Base-by-base conservation (phyloP, 805 yeast species). In the Suhomyces sp. region DNA sequence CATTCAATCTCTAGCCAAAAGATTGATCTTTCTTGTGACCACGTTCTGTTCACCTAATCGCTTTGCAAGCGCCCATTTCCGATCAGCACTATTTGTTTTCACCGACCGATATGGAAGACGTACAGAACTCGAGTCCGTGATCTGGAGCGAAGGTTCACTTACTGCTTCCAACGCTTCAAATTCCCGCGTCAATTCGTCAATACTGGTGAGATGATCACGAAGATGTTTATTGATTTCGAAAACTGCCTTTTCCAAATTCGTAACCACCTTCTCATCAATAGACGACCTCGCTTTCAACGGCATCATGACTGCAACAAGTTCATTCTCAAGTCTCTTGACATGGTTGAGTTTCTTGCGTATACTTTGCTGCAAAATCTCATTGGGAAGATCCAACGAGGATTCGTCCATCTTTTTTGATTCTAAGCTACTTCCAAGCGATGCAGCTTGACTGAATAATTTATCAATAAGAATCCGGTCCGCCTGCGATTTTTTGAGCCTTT, bases 331-430 rank as follows among this genome's bases (percentile, higher is more conserved):
- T 9, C 34, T 24, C 35, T 50, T 45, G 21, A 63, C 51, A 2
- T 39, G 39, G 2, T 43, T 39, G 12, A 60, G 40, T 38, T 64
- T 65, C 23, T 41, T 40, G 13, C 70, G 47, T 15, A 68, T 38
- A 0, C 36, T 43, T 5, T 20, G 46, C 43, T 54, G 56, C 29
- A 63, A 36, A 8, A 42, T 33, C 17, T 54, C 58, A 19, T 53
- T 58, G 6, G 50, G 51, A 12, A 56, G 48, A 33, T 65, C 70
- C 19, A 68, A 49, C 17, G 63, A 63, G 15, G 60, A 43, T 20
- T 46, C 49, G 31, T 39, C 48, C 21, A 44, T 28, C 9, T 34
- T 31, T n/a, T 41, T 25, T 6, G 44, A 39, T 9, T 31, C 40
- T 13, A 38, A 30, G 23, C 40, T 33, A 13, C 43, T 45, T 23